Base-by-base conservation (phyloP, 768 basidiomycete genomes). In the Boletus tomentosulus region DNA sequence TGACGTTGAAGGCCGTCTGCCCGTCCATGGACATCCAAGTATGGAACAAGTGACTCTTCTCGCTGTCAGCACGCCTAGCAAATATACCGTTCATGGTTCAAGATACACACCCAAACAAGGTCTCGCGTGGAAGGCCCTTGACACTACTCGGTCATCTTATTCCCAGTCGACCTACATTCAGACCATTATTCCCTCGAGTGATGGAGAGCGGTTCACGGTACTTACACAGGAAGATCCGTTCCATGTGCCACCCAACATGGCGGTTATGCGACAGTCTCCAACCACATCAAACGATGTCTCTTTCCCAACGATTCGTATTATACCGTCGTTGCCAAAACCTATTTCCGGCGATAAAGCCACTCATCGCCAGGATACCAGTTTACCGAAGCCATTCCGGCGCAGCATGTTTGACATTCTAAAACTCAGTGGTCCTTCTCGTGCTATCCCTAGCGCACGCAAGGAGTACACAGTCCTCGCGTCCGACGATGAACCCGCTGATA, bases 1-100 rank as follows among this genome's bases (percentile, higher is more conserved):
- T 2, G 65, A 61, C 27, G 42, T 51, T 3, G 57, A 64, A 30
- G 59, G 56, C 28, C 51, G 25, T 15, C 37, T 62, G 8, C 56
- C 58, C 30, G 51, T 57, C n/a, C 52, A 58, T 16, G 53, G 37
- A 28, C 38, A 50, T 3, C 59, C 57, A n/a, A 67, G 66, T 22
- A 69, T 63, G 63, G 67, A 71, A 22, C 57, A 65, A 4, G 69
- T 63, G 6, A 53, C 65, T 5, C 61, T 67, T 30, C 59, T 61
- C 44, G 54, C 61, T 24, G 57, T 54, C 3, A 46, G 53, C 5
- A 69, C 68, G 16, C 70, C 68, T 3, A 69, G 68, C 48, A 69
- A 71, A 53, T 48, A 39, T 11, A 69, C 66, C 1, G 28, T 70
- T 37, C 70, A 71, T 13, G 68, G 64, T 30, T 60, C 66, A 8